Conservation (phyloP, 768 basidiomycete species). For the Erythrobasidium yunnanense region DNA sequence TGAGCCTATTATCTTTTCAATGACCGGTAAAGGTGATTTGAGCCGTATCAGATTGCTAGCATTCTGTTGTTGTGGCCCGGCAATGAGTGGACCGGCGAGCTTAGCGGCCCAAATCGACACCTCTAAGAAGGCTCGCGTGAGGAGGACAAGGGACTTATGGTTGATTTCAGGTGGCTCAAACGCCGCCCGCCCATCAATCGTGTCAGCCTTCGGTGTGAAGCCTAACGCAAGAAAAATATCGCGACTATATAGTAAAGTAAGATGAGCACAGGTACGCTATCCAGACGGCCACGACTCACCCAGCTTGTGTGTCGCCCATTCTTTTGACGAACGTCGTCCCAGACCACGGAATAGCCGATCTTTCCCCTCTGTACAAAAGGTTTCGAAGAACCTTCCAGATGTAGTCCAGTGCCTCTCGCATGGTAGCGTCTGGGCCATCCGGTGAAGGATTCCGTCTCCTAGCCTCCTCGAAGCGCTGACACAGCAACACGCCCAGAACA, state of each 20-base stretch:
- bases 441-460: neutral
- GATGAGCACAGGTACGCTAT: neutral
- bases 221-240: neutral
- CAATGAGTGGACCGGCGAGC: neutral
- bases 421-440: neutral
- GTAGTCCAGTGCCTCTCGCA: constrained; percentile 2
- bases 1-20: neutral
- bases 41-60: neutral
- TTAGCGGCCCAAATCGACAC: constrained; percentile 7
- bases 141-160: neutral
- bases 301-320: neutral
- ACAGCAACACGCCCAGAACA: neutral
- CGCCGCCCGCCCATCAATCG: neutral
- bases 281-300: neutral
- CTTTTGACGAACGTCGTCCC: constrained; percentile 12
- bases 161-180: neutral
- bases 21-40: neutral
- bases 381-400: constrained; percentile 15
- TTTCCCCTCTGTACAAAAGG: neutral
- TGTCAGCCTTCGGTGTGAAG: neutral
- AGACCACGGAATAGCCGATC: neutral
- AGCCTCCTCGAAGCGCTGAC: neutral
- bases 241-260: neutral
- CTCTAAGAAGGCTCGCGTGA: constrained; percentile 13
- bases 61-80: neutral